A percentile compares a stretch with the other conserved stretches of the same genome.
phyloP scores from a whole-genome alignment of 1,284 basidiomycete genomes.

The Leucoagaricus sp. region DNA sequence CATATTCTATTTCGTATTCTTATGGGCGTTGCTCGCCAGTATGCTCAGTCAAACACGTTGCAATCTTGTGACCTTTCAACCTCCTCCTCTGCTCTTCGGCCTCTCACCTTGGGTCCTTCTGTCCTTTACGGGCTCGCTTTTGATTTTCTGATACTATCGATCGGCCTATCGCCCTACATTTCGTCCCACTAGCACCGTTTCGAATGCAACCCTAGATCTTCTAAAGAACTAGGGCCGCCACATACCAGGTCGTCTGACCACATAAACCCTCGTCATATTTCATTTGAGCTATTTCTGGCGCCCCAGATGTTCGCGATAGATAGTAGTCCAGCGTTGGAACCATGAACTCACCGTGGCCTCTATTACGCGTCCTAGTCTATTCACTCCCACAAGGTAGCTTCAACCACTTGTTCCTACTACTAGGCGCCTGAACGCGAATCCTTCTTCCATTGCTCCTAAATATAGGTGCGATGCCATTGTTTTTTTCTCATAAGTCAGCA shows the following conservation, averaged over 20 bases:
- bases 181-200: background rate
- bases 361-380: background rate
- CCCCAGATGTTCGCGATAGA: background rate
- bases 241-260: constrained; percentile 10
- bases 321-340: background rate
- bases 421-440: constrained; percentile 4
- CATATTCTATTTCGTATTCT: background rate
- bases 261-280: background rate
- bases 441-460: constrained; percentile 4
- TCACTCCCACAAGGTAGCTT: background rate
- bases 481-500: background rate
- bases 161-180: background rate
- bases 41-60: constrained; percentile 10
- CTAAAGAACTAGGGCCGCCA: background rate
- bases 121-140: constrained; percentile 5
- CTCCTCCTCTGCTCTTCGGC: background rate
- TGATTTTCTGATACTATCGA: constrained; percentile 13
- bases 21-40: background rate
- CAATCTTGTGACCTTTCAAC: constrained; percentile 11
- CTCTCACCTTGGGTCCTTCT: constrained; percentile 4
- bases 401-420: background rate
- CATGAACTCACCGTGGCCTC: background rate
- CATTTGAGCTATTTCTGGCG: background rate
- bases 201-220: background rate
- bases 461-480: background rate